A percentile compares a stretch with the other conserved stretches of the same genome.
Evolutionary conservation across 148 eudicot species (phyloP).

Genomic region (Salicornia ramosissima): DNA sequence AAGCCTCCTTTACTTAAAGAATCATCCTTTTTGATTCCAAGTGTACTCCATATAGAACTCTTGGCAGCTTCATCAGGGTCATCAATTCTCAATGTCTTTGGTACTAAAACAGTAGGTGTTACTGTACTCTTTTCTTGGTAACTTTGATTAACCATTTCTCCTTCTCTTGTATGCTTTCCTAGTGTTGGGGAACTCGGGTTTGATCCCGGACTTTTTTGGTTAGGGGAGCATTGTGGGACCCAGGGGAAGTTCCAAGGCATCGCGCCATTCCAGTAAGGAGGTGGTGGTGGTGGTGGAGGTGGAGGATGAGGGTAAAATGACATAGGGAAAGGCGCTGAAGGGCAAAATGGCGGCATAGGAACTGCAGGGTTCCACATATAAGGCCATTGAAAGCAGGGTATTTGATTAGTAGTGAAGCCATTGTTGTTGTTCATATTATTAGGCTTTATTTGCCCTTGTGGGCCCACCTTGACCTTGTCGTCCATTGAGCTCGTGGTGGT

Average conservation of each 20-base stretch:
- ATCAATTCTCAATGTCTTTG: constrained; percentile 78
- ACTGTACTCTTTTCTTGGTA: constrained; percentile 30
- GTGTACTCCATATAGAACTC: constrained; percentile 90
- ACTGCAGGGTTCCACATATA: constrained; percentile 59
- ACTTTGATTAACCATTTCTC: constrained; percentile 38
- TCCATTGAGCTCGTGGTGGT: constrained; percentile 39
- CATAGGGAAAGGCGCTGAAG: constrained; percentile 51
- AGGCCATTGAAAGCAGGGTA: constrained; percentile 74
- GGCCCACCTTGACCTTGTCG: constrained; percentile 27
- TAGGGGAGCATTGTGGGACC: constrained; percentile 32
- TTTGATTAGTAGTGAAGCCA: constrained; percentile 40
- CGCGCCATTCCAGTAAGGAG: constrained; percentile 67
- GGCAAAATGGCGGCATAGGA: constrained; percentile 49
- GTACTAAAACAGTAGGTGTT: constrained; percentile 47
- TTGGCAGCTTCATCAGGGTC: constrained; percentile 93
- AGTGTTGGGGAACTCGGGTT: constrained; percentile 45
- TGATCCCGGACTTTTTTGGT: constrained; percentile 31
- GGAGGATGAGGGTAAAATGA: constrained; percentile 67
- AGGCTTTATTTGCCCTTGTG: constrained; percentile 29
- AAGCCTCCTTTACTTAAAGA: constrained; percentile 43
- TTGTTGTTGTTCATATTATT: constrained; percentile 34
- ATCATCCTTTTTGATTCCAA: constrained; percentile 75
- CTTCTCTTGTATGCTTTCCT: constrained; percentile 77
- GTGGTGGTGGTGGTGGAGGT: constrained; percentile 63
- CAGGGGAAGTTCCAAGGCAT: constrained; percentile 60